Evolutionary conservation across 2,329 filamentous ascomycete genomes (phyloP).

Genomic region (Chrysosporium keratinophilum): DNA sequence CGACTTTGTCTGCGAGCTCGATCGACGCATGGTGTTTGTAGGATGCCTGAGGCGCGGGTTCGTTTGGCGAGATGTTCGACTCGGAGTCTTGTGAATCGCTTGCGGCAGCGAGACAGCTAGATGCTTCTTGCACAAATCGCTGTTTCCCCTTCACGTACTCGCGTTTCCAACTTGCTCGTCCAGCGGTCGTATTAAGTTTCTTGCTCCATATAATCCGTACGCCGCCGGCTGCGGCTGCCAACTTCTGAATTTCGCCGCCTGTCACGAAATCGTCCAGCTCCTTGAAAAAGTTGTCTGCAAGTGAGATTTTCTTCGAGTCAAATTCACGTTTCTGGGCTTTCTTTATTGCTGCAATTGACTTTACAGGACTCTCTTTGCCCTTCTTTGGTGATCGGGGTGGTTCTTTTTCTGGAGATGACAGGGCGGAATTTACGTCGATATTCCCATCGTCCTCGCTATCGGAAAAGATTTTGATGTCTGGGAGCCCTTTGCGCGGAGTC

Average conservation of each 20-base stretch:
- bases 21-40: slow-evolving; percentile 58
- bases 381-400: slow-evolving; percentile 17
- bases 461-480: slow-evolving; percentile 26
- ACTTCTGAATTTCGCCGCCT: slow-evolving; percentile 37
- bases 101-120: slow-evolving; percentile 4
- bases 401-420: slow-evolving; percentile 30
- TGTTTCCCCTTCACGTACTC: slow-evolving; percentile 31
- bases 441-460: slow-evolving; percentile 29
- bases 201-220: slow-evolving; percentile 52
- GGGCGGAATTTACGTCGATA: slow-evolving; percentile 13
- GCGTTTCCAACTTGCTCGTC: slow-evolving; percentile 59
- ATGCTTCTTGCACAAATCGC: slow-evolving; percentile 5
- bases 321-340: slow-evolving; percentile 42
- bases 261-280: slow-evolving; percentile 47
- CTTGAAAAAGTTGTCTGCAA: slow-evolving; percentile 46
- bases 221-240: slow-evolving; percentile 46
- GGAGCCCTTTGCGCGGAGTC: slow-evolving; percentile 10
- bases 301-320: slow-evolving; percentile 41
- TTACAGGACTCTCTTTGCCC: slow-evolving; percentile 21
- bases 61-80: neutral
- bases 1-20: slow-evolving; percentile 80
- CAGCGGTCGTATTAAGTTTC: slow-evolving; percentile 53
- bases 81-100: slow-evolving; percentile 15
- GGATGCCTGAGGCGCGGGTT: neutral
- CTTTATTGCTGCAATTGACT: slow-evolving; percentile 24